A percentile compares a stretch with the other conserved stretches of the same genome.
Evolutionary conservation across 176 grass and related monocot species (phyloP).

Genomic region (Leersia perrieri): DNA sequence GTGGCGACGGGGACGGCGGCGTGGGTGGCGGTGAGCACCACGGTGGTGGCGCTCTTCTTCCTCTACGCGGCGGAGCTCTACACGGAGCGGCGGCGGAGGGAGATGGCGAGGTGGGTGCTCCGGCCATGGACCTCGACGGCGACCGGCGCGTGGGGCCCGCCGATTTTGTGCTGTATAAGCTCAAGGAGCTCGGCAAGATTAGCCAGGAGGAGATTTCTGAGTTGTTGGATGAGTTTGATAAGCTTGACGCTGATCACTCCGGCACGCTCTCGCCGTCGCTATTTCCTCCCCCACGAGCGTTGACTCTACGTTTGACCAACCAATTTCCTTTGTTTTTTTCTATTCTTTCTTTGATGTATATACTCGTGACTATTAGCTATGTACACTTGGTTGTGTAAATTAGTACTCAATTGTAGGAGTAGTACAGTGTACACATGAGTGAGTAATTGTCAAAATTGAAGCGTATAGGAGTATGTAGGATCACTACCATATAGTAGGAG

Average conservation of each 20-base stretch:
- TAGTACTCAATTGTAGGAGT: no score
- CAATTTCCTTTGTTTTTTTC: no score
- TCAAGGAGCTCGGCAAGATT: slow-evolving; percentile 76
- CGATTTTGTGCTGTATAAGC: slow-evolving; percentile 66
- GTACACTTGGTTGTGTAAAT: no score
- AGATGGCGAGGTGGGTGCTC: slow-evolving; percentile 53
- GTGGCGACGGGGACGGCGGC: slow-evolving; percentile 30
- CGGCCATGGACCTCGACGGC: slow-evolving; percentile 45
- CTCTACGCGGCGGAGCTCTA: slow-evolving; percentile 60
- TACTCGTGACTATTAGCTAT: no score
- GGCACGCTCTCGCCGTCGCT: slow-evolving; percentile 49
- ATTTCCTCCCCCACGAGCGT: no score
- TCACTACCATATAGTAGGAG: no score
- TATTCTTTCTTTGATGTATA: no score
- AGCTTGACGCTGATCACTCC: slow-evolving; percentile 57
- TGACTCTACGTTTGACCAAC: no score
- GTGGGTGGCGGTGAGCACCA: slow-evolving; percentile 66
- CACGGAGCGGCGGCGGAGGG: slow-evolving; percentile 48
- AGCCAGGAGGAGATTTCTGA: slow-evolving; percentile 49
- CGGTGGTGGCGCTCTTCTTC: slow-evolving; percentile 64
- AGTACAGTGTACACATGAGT: no score
- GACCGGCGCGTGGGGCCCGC: slow-evolving; percentile 45
- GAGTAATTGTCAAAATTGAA: no score
- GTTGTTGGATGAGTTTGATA: slow-evolving; percentile 67
- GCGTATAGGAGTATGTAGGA: no score